Evolutionary conservation across 2,329 filamentous ascomycete species (phyloP).

Genomic region (Neonectria magnoliae): DNA sequence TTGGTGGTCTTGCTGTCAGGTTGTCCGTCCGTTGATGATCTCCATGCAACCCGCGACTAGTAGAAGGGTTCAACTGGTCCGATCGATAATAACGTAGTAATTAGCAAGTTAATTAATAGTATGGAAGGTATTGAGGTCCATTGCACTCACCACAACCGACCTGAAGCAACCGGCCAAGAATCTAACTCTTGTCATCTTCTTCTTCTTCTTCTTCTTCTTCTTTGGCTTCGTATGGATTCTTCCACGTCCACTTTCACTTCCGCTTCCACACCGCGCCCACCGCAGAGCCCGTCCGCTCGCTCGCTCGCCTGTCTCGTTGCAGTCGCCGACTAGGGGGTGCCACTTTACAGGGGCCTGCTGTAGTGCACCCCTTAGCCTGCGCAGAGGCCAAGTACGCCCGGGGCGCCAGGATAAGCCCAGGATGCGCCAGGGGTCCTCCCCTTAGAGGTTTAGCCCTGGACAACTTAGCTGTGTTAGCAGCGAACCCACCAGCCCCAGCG

Average conservation of each 20-base stretch:
- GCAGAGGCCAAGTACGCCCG: conserved; percentile 34
- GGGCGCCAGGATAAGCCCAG: conserved; percentile 26
- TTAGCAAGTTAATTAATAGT: too few relatives aligned
- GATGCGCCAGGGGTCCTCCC: conserved; percentile 37
- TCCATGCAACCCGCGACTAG: conserved; percentile 4
- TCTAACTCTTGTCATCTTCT: neutral
- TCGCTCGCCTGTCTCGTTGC: conserved; percentile 30
- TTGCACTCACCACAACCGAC: too few relatives aligned
- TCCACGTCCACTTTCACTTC: neutral
- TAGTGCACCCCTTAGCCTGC: conserved; percentile 15
- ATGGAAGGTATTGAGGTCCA: too few relatives aligned
- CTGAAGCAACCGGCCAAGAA: conserved; percentile 11
- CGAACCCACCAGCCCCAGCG: conserved; percentile 30
- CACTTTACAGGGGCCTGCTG: conserved; percentile 24
- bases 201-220: conserved; percentile 16
- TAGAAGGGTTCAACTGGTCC: neutral
- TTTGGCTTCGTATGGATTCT: neutral
- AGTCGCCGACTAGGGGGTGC: conserved; percentile 29
- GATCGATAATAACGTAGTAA: too few relatives aligned
- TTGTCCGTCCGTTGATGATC: conserved; percentile 7
- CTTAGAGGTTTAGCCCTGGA: conserved; percentile 1
- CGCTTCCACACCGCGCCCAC: conserved; percentile 43
- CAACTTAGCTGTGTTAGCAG: conserved; percentile 26
- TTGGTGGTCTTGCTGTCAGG: neutral
- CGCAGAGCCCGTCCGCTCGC: conserved; percentile 36